phyloP scores from a whole-genome alignment of 768 basidiomycete genomes.

The Leccinum boreale region DNA sequence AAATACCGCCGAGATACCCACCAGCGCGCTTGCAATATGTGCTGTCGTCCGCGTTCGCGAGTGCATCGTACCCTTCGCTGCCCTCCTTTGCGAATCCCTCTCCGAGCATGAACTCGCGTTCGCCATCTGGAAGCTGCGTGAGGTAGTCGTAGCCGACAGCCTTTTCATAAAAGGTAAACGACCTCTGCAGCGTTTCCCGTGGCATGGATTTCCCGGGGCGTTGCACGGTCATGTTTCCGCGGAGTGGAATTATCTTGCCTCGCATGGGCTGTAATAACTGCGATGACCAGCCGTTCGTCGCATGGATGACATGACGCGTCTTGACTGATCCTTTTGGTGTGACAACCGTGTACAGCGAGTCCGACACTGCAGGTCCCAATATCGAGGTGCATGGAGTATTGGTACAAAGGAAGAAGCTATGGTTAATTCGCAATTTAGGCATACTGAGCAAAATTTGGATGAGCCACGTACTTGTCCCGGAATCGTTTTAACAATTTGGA shows the following conservation, averaged over 20 bases:
- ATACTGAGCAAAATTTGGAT: neutral
- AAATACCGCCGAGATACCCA: conserved; percentile 41
- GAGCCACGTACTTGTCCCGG: conserved; percentile 41
- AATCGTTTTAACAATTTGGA: conserved; percentile 47
- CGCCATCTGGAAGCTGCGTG: conserved; percentile 51
- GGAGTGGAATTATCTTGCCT: conserved; percentile 57
- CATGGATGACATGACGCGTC: conserved; percentile 70
- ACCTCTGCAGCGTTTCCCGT: conserved; percentile 41
- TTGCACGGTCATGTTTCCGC: conserved; percentile 65
- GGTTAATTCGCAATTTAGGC: neutral
- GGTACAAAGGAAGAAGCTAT: conserved; percentile 57
- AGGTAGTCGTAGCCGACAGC: conserved; percentile 58
- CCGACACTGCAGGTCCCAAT: conserved; percentile 24
- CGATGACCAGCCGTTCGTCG: conserved; percentile 81
- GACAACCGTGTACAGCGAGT: conserved; percentile 45
- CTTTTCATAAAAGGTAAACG: conserved; percentile 55
- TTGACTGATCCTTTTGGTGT: conserved; percentile 60
- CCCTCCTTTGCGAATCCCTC: conserved; percentile 46
- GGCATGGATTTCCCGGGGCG: conserved; percentile 40
- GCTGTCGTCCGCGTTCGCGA: conserved; percentile 41
- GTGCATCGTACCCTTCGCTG: conserved; percentile 29
- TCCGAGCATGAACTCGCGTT: conserved; percentile 59
- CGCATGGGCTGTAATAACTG: conserved; percentile 65
- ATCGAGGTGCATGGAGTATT: conserved; percentile 62
- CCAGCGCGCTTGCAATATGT: conserved; percentile 27